Evolutionary conservation across 352 stramenopile genomes (phyloP).

Genomic region (Pythium dissimile): DNA sequence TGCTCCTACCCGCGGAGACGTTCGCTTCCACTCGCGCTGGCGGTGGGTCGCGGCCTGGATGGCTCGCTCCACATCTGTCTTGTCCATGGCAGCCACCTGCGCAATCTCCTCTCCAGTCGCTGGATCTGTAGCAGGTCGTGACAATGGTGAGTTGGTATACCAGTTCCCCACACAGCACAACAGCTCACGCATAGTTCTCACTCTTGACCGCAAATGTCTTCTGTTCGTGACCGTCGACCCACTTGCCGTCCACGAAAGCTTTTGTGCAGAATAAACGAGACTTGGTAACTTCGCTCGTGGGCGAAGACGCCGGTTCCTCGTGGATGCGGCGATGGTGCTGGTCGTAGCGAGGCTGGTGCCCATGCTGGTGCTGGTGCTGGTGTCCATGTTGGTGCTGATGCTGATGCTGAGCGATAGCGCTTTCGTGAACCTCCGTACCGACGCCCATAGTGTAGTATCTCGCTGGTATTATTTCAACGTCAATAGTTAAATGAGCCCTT

Average conservation of each 20-base stretch:
- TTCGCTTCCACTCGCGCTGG: slow-evolving; percentile 64
- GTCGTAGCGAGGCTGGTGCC: slow-evolving; percentile 2
- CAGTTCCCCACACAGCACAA: not conserved
- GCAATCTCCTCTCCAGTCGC: slow-evolving; percentile 68
- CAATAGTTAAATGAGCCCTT: too few relatives aligned
- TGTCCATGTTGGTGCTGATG: not conserved
- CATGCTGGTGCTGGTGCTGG: slow-evolving; percentile 2
- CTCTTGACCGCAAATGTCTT: slow-evolving; percentile 55
- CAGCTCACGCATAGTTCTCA: slow-evolving; percentile 12
- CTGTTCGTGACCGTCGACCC: slow-evolving; percentile 48
- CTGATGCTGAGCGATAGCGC: too few relatives aligned
- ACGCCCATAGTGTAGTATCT: too few relatives aligned
- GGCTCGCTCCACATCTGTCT: slow-evolving; percentile 57
- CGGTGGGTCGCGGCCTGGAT: slow-evolving; percentile 62
- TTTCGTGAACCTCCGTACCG: not conserved
- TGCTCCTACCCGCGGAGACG: slow-evolving; percentile 36
- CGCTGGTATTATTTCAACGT: too few relatives aligned
- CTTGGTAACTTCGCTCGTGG: slow-evolving; percentile 37
- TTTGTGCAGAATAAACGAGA: slow-evolving; percentile 59
- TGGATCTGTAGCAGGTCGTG: slow-evolving; percentile 34
- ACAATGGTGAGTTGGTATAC: not conserved
- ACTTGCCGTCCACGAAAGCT: slow-evolving; percentile 71
- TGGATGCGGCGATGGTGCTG: slow-evolving; percentile 4
- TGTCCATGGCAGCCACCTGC: slow-evolving; percentile 63
- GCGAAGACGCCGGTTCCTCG: not conserved